A percentile compares a stretch with the other conserved stretches of the same genome.
phyloP scores from a whole-genome alignment of 805 yeast species.

The Alloascoidea hylecoeti region DNA sequence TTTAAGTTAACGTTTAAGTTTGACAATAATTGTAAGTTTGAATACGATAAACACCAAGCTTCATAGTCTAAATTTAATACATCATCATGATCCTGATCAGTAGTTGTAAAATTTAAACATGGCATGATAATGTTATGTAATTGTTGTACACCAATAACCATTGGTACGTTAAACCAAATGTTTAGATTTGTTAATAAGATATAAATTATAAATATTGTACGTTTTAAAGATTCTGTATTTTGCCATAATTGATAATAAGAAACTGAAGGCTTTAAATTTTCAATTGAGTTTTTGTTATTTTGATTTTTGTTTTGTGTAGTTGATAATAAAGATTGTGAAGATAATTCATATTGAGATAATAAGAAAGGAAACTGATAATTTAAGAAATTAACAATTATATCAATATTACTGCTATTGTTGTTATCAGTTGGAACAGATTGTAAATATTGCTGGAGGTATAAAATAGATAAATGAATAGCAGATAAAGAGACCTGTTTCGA shows the following conservation, averaged over 20 bases:
- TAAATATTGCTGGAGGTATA: background rate
- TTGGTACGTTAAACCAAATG: background rate
- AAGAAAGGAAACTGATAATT: background rate
- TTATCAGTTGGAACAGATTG: background rate
- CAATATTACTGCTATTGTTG: too few species aligned
- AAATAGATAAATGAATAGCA: background rate
- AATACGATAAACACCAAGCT: too few species aligned
- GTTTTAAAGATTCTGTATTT: background rate
- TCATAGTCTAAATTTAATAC: too few species aligned
- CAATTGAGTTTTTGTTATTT: background rate
- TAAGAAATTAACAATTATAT: background rate
- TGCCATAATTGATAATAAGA: background rate
- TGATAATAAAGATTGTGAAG: too few species aligned
- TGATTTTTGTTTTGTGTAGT: too few species aligned
- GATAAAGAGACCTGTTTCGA: background rate
- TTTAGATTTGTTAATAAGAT: background rate
- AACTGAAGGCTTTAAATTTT: background rate
- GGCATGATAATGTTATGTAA: background rate
- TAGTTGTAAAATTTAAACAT: too few species aligned
- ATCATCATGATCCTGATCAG: too few species aligned
- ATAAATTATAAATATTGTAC: background rate
- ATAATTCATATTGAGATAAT: too few species aligned
- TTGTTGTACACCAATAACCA: background rate
- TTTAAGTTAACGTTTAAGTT: too few species aligned
- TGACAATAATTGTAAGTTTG: too few species aligned